Evolutionary conservation across 2,329 filamentous ascomycete genomes (phyloP).

Genomic region (Ophiostoma montium): DNA sequence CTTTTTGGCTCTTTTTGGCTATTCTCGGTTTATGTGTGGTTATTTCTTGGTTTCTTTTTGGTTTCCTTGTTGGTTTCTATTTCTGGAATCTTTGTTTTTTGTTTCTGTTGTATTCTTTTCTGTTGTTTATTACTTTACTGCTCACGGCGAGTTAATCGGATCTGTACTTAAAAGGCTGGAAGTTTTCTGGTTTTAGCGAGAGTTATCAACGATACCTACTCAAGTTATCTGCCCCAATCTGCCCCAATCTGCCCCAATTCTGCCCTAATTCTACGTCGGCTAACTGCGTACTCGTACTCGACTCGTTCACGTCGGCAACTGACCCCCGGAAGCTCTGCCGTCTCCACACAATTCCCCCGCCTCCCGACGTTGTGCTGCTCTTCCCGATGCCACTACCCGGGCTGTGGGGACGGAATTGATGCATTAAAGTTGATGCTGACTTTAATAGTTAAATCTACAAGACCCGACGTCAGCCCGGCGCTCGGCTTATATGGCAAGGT

Average conservation of each 20-base stretch:
- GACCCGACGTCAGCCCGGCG: not conserved
- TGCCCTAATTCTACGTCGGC: not conserved
- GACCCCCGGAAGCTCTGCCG: not conserved
- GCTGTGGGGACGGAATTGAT: not conserved
- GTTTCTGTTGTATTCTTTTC: not conserved
- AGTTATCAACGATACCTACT: too few species aligned
- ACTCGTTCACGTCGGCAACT: too few species aligned
- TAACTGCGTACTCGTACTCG: not conserved
- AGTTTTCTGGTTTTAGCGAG: too few species aligned
- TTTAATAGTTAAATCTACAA: not conserved
- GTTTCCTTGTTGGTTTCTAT: not conserved
- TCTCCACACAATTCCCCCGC: conserved; percentile 6
- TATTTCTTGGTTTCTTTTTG: too few species aligned
- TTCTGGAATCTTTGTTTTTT: not conserved
- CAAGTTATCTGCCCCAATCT: too few species aligned
- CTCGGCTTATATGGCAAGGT: not conserved
- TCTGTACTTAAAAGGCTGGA: not conserved
- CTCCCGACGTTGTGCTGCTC: conserved; percentile 1
- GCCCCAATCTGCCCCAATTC: too few species aligned
- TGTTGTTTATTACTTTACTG: not conserved
- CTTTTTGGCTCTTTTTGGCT: too few species aligned
- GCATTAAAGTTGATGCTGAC: not conserved
- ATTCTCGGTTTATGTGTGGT: too few species aligned
- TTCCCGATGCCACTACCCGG: conserved; percentile 7
- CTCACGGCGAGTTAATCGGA: not conserved